Evolutionary conservation across 257 asterid species (phyloP), one percentile per base, ranked within the genome.

Genomic region (Paulownia fortunei): DNA sequence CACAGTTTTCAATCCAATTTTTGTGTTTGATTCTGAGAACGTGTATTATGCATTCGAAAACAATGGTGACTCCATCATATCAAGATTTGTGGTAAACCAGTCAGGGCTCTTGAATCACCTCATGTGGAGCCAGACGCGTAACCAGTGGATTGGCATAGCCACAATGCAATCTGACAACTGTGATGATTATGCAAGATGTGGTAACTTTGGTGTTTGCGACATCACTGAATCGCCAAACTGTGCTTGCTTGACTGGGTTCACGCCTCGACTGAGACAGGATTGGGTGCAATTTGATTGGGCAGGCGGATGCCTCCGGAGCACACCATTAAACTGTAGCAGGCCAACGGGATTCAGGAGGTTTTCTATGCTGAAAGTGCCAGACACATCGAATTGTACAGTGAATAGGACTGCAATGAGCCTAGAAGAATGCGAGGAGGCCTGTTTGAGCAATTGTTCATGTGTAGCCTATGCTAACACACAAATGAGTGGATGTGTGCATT

Each of bases 391-490:
- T 8, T 46, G 65, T 21, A 19, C 37, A 13, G 74, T 59, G 78
- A 74, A 80, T 41, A 8, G 6, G 42, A 78, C 24, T 5, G 82
- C 77, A 30, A 61, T 12, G 26, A 70, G 62, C 44, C 55, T 27
- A 5, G 44, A 44, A 21, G 72, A 42, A 36, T 84, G 90, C 8
- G 61, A 80, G 44, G 69, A 61, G 23, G 72, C 72, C 7, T 86
- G 92, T 39, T 32, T 72, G 81, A 69, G 77, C 10, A 76, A 82
- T 16, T 88, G 90, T 55, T 77, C 86, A 1, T 86, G 92, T 37
- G 27, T 64, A 24, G 92, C 88, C 6, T 85, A 82, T 80, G 87
- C 90, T 0, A 52, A 16, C 34, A 64, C 83, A 13, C 8, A 16
- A 1, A 5, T 21, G 3, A 79, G 32, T 41, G 87, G 83, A 6